phyloP scores from a whole-genome alignment of 2,329 filamentous ascomycete species.

The Camptophora hylomeconis region DNA sequence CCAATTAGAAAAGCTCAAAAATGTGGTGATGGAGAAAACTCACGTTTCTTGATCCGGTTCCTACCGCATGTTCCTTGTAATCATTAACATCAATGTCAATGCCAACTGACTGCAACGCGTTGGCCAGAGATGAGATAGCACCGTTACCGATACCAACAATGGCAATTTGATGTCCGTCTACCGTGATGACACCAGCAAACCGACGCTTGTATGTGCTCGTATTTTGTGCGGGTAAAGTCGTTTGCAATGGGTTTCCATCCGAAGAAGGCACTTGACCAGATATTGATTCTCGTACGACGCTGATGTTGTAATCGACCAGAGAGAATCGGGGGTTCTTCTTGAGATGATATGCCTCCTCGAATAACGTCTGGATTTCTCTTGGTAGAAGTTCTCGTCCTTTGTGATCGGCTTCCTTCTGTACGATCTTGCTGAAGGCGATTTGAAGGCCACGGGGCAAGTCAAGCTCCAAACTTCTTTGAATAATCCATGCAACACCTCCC shows the following conservation, averaged over 20 bases:
- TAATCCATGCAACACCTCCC: conserved; percentile 88
- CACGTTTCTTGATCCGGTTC: conserved; percentile 41
- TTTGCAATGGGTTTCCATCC: conserved; percentile 35
- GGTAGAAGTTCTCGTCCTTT: conserved; percentile 74
- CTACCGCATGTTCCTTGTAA: conserved; percentile 94
- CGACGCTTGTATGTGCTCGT: conserved; percentile 66
- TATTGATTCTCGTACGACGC: conserved; percentile 64
- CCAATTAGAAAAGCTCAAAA: no score
- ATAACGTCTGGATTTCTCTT: conserved; percentile 73
- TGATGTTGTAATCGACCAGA: conserved; percentile 84
- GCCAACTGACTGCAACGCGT: conserved; percentile 64
- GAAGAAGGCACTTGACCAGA: conserved; percentile 57
- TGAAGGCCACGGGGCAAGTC: conserved; percentile 88
- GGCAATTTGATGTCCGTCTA: conserved; percentile 67
- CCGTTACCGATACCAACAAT: conserved; percentile 76
- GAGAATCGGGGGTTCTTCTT: conserved; percentile 71
- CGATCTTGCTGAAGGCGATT: conserved; percentile 76
- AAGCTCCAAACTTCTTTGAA: conserved; percentile 75
- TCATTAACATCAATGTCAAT: conserved; percentile 83
- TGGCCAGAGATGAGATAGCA: conserved; percentile 76
- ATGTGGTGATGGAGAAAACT: no score
- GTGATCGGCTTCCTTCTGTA: conserved; percentile 68
- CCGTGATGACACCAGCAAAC: conserved; percentile 72
- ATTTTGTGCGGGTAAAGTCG: conserved; percentile 28
- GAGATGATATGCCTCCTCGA: conserved; percentile 78